Evolutionary conservation across 768 basidiomycete genomes (phyloP).

Genomic region (Podaxis pistillaris): DNA sequence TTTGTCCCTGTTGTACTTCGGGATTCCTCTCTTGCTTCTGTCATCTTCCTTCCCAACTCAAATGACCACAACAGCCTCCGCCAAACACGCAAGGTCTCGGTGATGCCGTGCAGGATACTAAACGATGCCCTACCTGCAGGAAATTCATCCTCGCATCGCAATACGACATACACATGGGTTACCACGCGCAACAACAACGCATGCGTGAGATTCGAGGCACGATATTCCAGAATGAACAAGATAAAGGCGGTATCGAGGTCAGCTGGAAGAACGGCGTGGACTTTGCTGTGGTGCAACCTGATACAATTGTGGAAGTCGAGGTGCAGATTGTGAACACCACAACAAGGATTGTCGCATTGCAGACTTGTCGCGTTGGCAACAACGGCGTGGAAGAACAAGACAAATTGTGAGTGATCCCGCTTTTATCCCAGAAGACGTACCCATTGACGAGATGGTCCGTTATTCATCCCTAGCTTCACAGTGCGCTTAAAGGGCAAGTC

Average conservation of each 20-base stretch:
- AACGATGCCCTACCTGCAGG: conserved; percentile 25
- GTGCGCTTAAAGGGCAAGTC: conserved; percentile 30
- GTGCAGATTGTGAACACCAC: conserved; percentile 25
- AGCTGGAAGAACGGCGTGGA: conserved; percentile 38
- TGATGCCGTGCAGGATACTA: conserved; percentile 12
- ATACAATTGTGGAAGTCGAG: conserved; percentile 25
- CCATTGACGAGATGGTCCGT: not conserved
- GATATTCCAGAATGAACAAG: conserved; percentile 39
- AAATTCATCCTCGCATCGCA: conserved; percentile 23
- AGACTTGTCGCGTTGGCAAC: conserved; percentile 24
- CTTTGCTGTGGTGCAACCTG: conserved; percentile 45
- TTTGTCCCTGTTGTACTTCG: not conserved
- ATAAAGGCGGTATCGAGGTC: conserved; percentile 47
- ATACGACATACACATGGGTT: conserved; percentile 27
- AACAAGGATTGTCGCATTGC: conserved; percentile 18
- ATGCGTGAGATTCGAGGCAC: conserved; percentile 29
- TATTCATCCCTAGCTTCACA: conserved; percentile 27
- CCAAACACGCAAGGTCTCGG: conserved; percentile 2
- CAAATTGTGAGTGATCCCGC: conserved; percentile 22
- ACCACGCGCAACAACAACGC: conserved; percentile 28
- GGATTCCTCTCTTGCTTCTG: not conserved
- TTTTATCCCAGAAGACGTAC: not conserved
- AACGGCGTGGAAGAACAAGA: conserved; percentile 22
- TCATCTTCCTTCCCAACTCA: not conserved
- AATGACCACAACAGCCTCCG: not conserved